Evolutionary conservation across 116 monocot species (phyloP).

Genomic region (Thalassia testudinum): DNA sequence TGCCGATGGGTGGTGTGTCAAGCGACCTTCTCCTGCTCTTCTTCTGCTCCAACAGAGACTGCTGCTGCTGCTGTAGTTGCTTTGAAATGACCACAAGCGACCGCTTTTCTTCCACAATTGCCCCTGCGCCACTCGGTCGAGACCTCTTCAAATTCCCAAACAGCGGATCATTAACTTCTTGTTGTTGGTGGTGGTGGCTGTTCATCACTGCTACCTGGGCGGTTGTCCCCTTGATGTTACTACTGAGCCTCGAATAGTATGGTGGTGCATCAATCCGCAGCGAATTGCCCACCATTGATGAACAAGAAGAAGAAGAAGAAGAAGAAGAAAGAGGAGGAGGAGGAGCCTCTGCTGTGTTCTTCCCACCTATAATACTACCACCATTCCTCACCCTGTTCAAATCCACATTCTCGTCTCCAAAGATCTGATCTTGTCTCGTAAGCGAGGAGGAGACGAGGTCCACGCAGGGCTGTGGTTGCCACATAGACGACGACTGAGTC

Average conservation of each 20-base stretch:
- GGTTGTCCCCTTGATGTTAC: constrained; percentile 1
- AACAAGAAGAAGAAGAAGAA: no score
- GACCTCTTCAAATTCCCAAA: constrained; percentile 72
- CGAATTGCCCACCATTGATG: constrained; percentile 8
- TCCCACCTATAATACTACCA: neutral
- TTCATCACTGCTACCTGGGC: no score
- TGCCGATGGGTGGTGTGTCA: neutral
- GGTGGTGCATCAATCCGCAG: constrained; percentile 63
- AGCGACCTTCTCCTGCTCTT: constrained; percentile 5
- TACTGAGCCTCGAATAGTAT: constrained; percentile 32
- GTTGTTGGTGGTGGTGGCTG: constrained; percentile 1
- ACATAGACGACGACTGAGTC: constrained; percentile 31
- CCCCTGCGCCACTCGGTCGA: constrained; percentile 19
- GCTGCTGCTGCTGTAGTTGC: constrained; percentile 2
- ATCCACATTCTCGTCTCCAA: constrained; percentile 49
- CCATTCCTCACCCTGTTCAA: constrained; percentile 1
- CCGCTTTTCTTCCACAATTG: constrained; percentile 20
- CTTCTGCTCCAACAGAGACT: neutral
- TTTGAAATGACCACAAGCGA: neutral
- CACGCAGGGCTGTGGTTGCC: constrained; percentile 75
- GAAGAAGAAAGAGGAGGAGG: no score
- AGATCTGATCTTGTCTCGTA: constrained; percentile 5
- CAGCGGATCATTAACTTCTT: constrained; percentile 17
- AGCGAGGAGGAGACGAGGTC: constrained; percentile 10
- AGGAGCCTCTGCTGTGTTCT: neutral